Base-by-base conservation (phyloP, 2,329 filamentous ascomycete species). In the Botryosphaeria agaves region DNA sequence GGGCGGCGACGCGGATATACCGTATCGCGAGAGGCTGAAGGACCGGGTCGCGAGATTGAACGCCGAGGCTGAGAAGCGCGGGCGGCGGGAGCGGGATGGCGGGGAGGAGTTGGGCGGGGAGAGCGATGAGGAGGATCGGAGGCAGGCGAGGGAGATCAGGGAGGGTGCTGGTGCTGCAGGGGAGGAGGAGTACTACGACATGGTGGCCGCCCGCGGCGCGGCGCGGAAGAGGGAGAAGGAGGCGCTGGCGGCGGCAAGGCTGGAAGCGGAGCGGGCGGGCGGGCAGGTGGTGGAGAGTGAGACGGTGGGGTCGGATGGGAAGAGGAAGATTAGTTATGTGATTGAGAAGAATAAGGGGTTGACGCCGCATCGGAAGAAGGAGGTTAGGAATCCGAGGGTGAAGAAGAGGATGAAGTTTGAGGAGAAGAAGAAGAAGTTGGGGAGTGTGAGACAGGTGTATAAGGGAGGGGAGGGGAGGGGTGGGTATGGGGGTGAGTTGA, bases 291-390 rank as follows among this genome's bases (percentile, higher is more conserved):
- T 78, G 1, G 67, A 76, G 41, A 64, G 72, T 36, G 76, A 80
- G 47, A 64, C 69, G 44, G 53, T 92, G 26, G 83, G 79, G 25
- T 62, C 72, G 34, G 84, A 93, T 44, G 87, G 85, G 36, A 92
- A 94, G 61, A 67, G 91, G 36, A 82, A 83, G 55, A 92, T 98
- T 51, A 81, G 73, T 12, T 95, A 94, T 57, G 71, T 76, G 42
- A 98, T 98, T 48, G 72, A 85, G 60, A 94, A 95, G 72, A 98
- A 98, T 59, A 94, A 94, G 68, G 89, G 89, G 18, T 61, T 98
- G 38, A 76, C 82, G 35, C 83, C 85, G 28, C 77, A 79, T 55
- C 68, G 87, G 39, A 91, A 79, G 67, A 95, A 98, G 72, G 85
- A 92, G 44, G 78, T 84, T 34, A 67, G 87, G 38, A 98, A 98